A percentile compares a stretch with the other conserved stretches of the same genome.
Evolutionary conservation across 2,329 filamentous ascomycete species (phyloP).

Genomic region (Cladosporium austrohemisphaericum): DNA sequence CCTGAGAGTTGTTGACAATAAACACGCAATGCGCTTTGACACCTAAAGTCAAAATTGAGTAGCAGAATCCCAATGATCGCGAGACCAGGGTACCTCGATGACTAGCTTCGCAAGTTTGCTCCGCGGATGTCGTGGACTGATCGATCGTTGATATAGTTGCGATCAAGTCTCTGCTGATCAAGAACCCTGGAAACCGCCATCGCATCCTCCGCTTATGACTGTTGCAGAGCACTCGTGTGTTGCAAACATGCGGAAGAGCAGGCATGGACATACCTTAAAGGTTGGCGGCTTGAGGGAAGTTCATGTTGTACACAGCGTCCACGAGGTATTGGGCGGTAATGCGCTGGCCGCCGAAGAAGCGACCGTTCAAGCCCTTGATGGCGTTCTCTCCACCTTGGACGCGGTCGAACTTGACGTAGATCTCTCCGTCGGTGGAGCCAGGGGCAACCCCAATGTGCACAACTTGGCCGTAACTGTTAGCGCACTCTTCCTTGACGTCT

Average conservation of each 20-base stretch:
- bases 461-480: constrained; percentile 92
- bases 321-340: constrained; percentile 95
- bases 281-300: constrained; percentile 32
- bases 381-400: constrained; percentile 94
- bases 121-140: no score
- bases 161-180: no score
- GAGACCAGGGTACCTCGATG: no score
- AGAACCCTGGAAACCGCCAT: no score
- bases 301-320: constrained; percentile 83
- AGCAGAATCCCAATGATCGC: no score
- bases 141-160: no score
- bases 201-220: no score
- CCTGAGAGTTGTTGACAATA: no score
- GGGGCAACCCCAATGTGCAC: constrained; percentile 79
- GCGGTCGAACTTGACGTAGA: constrained; percentile 97
- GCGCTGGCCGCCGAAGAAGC: constrained; percentile 88
- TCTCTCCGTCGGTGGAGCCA: constrained; percentile 92
- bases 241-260: neutral
- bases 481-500: constrained; percentile 88
- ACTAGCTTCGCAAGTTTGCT: no score
- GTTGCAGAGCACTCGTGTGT: neutral
- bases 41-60: no score
- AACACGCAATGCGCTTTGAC: no score
- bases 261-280: constrained; percentile 7
- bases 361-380: constrained; percentile 94